phyloP scores from a whole-genome alignment of 306 rosid genomes.

The Gleditsia sinensis region DNA sequence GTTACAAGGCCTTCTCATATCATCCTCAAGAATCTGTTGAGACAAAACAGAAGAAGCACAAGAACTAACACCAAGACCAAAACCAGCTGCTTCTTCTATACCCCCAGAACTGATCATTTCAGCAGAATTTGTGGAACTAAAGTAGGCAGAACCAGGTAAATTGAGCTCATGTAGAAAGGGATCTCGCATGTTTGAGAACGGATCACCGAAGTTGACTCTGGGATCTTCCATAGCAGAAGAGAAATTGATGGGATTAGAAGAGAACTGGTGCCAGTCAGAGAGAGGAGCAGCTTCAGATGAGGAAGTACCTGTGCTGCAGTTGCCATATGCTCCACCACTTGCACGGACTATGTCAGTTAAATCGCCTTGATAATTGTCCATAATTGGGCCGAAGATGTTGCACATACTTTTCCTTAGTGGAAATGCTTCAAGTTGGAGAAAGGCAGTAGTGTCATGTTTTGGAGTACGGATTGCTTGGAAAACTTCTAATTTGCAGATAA shows the following conservation, averaged over 20 bases:
- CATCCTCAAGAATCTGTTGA: conserved; percentile 14
- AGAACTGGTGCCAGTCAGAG: conserved; percentile 22
- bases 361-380: conserved; percentile 81
- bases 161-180: conserved; percentile 61
- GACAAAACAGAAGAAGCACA: not conserved
- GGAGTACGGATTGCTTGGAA: not conserved
- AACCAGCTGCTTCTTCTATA: not conserved
- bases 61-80: not conserved
- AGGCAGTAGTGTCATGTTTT: conserved; percentile 10
- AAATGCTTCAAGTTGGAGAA: conserved; percentile 9
- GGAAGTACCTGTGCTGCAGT: conserved; percentile 29
- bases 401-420: conserved; percentile 44
- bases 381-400: conserved; percentile 40
- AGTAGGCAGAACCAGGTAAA: conserved; percentile 29
- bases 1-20: conserved; percentile 34
- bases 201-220: conserved; percentile 62
- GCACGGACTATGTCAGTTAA: conserved; percentile 70
- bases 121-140: conserved; percentile 27
- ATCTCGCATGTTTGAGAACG: conserved; percentile 65
- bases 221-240: conserved; percentile 33
- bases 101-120: conserved; percentile 22
- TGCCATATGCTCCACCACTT: conserved; percentile 38
- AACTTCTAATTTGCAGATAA: not conserved
- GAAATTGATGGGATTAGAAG: conserved; percentile 39
- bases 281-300: conserved; percentile 27